Evolutionary conservation across 129 eudicot species (phyloP).

Genomic region (Oenanthe sinensis): DNA sequence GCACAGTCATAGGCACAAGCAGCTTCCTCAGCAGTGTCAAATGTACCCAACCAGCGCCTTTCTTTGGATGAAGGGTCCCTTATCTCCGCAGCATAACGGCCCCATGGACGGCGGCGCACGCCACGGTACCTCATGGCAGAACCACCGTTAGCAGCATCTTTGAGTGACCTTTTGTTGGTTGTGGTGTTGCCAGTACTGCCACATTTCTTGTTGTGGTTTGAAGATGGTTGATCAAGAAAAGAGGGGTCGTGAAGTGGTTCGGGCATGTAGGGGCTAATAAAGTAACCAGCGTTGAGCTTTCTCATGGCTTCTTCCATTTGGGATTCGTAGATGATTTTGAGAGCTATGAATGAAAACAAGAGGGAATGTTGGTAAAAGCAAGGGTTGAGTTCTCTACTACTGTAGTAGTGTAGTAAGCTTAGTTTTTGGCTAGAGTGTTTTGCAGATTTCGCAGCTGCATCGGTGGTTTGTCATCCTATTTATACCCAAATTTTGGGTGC

Average conservation of each 20-base stretch:
- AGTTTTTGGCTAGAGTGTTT: background rate
- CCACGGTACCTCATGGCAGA: slow-evolving; percentile 65
- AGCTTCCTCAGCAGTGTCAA: slow-evolving; percentile 97
- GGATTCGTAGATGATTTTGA: background rate
- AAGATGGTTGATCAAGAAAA: slow-evolving; percentile 1
- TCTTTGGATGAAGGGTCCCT: slow-evolving; percentile 89
- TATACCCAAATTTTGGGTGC: background rate
- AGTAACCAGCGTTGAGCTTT: background rate
- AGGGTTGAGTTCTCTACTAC: background rate
- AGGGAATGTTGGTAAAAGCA: background rate
- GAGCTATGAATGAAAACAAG: background rate
- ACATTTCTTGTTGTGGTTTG: background rate
- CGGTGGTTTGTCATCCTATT: background rate
- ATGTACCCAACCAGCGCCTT: slow-evolving; percentile 92
- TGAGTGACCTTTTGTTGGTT: slow-evolving; percentile 31
- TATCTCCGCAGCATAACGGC: slow-evolving; percentile 94
- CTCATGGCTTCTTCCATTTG: slow-evolving; percentile 12
- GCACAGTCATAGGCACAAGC: slow-evolving; percentile 95
- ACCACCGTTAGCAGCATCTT: slow-evolving; percentile 20
- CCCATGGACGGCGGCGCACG: slow-evolving; percentile 97
- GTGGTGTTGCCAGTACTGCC: background rate
- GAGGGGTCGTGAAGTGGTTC: slow-evolving; percentile 18
- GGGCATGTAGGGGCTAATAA: background rate
- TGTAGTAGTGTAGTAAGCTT: background rate
- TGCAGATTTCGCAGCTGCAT: background rate